Conservation (phyloP, 75 land plant genomes). For the Isoetes taiwanensis region DNA sequence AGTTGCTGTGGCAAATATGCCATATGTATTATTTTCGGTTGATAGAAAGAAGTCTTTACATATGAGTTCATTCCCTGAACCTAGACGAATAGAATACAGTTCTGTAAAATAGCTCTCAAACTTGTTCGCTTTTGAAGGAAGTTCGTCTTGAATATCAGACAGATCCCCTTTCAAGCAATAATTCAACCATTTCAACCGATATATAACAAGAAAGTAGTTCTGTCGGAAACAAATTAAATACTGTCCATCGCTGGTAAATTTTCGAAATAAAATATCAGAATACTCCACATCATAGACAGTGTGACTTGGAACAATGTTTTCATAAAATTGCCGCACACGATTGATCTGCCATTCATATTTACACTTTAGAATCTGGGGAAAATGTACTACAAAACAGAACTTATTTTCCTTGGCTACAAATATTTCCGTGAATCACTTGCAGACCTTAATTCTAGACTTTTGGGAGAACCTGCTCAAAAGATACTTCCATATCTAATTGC, state of each 20-base stretch:
- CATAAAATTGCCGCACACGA: slow-evolving; percentile 59
- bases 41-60: slow-evolving; percentile 86
- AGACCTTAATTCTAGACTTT: background rate
- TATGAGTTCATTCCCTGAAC: slow-evolving; percentile 52
- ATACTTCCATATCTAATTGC: background rate
- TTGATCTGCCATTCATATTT: slow-evolving; percentile 41
- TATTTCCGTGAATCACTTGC: background rate
- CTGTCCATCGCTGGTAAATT: slow-evolving; percentile 83
- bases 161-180: slow-evolving; percentile 47
- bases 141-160: slow-evolving; percentile 28
- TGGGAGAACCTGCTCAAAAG: background rate
- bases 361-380: background rate
- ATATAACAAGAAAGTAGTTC: slow-evolving; percentile 63
- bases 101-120: slow-evolving; percentile 84
- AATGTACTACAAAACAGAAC: background rate
- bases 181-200: slow-evolving; percentile 67
- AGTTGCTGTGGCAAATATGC: slow-evolving; percentile 90
- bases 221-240: slow-evolving; percentile 75
- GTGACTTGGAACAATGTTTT: slow-evolving; percentile 72
- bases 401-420: background rate
- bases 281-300: slow-evolving; percentile 80
- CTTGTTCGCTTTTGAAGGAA: slow-evolving; percentile 46
- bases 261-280: slow-evolving; percentile 66
- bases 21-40: slow-evolving; percentile 54
- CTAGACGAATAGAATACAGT: slow-evolving; percentile 51